Conservation (phyloP, 331 rosid species). For the Spiraea crenata region DNA sequence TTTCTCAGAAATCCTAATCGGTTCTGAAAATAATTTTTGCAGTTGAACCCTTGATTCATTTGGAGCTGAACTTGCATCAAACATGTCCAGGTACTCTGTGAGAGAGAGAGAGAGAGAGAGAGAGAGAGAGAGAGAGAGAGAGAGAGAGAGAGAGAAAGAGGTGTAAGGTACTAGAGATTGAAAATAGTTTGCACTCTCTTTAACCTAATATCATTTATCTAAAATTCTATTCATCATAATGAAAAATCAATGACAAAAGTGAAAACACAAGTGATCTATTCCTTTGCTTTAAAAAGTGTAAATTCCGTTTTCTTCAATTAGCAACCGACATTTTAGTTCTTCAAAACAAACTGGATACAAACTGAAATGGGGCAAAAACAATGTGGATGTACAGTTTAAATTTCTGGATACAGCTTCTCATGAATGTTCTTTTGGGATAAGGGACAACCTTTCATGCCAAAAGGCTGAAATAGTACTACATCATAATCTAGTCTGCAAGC, state of each 20-base stretch:
- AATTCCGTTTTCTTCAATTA: background rate
- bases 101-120: conserved; percentile 3
- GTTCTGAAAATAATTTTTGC: conserved; percentile 78
- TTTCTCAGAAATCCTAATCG: conserved; percentile 76
- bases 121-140: conserved; percentile 15
- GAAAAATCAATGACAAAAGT: conserved; percentile 14
- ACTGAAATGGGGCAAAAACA: background rate
- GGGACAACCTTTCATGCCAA: background rate
- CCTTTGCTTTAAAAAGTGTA: background rate
- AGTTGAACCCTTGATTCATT: conserved; percentile 69
- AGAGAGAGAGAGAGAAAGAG: background rate
- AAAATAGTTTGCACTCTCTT: background rate
- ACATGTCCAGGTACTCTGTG: conserved; percentile 83
- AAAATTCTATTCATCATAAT: background rate
- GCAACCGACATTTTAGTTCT: conserved; percentile 16
- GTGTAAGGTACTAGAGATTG: conserved; percentile 23
- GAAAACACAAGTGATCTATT: background rate
- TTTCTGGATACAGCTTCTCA: background rate
- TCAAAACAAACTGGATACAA: background rate
- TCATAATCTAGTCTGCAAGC: background rate
- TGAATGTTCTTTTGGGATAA: background rate
- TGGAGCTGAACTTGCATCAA: conserved; percentile 70
- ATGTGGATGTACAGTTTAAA: background rate
- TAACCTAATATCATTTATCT: conserved; percentile 8
- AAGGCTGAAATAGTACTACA: background rate